Evolutionary conservation across 2,329 filamentous ascomycete species (phyloP).

Genomic region (Escovopsis sp.): DNA sequence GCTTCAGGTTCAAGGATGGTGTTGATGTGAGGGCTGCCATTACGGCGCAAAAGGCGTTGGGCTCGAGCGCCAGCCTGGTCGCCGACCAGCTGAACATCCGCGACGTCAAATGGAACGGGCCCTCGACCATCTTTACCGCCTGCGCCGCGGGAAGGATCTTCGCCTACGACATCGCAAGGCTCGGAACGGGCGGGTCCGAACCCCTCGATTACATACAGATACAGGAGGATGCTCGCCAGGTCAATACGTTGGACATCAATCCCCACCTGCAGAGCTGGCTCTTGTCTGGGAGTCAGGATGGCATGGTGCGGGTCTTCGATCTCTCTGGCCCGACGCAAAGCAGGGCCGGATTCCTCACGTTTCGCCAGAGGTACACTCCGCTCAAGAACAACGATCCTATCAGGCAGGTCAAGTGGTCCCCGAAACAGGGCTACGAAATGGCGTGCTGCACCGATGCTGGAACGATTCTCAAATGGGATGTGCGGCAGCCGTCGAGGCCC

Average conservation of each 20-base stretch:
- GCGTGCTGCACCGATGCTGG: slow-evolving; percentile 51
- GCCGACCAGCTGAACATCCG: slow-evolving; percentile 48
- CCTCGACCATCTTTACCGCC: slow-evolving; percentile 44
- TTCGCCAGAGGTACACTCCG: slow-evolving; percentile 29
- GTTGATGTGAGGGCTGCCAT: slow-evolving; percentile 45
- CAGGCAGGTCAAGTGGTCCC: slow-evolving; percentile 51
- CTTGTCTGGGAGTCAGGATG: slow-evolving; percentile 50
- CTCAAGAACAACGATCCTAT: slow-evolving; percentile 29
- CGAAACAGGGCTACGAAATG: slow-evolving; percentile 44
- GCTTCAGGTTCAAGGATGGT: slow-evolving; percentile 36
- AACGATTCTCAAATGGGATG: slow-evolving; percentile 49
- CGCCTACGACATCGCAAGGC: slow-evolving; percentile 42
- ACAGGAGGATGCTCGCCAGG: slow-evolving; percentile 46
- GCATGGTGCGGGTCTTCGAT: slow-evolving; percentile 47
- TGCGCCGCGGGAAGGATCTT: slow-evolving; percentile 52
- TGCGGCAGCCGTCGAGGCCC: slow-evolving; percentile 38
- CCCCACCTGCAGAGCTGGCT: slow-evolving; percentile 43
- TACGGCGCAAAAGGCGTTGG: slow-evolving; percentile 29
- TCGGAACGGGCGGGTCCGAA: slow-evolving; percentile 28
- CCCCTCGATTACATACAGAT: slow-evolving; percentile 42
- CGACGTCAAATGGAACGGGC: slow-evolving; percentile 44
- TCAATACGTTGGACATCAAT: slow-evolving; percentile 49
- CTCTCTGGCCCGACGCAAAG: slow-evolving; percentile 33
- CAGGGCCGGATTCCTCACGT: slow-evolving; percentile 34
- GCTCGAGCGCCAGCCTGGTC: slow-evolving; percentile 24